Percentiles rank a stretch among this genome's conserved stretches.
Conservation (phyloP, 1,284 basidiomycete species). For the Exsudoporus floridanus region DNA sequence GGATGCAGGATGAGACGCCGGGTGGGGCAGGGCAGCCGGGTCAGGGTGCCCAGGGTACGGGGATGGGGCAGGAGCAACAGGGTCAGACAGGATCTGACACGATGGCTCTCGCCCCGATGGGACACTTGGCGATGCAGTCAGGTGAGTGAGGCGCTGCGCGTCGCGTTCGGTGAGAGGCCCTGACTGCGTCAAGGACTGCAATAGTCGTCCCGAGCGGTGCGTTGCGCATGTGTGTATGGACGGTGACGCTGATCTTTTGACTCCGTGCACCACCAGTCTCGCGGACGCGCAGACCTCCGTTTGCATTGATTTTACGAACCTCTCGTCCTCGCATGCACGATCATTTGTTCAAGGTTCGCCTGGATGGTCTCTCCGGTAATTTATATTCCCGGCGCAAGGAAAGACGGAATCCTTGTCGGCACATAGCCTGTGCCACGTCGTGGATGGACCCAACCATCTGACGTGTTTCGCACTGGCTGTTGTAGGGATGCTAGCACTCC, state of each 20-base stretch:
- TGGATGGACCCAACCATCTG: neutral
- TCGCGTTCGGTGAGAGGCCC: neutral
- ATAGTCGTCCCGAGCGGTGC: slow-evolving; percentile 7
- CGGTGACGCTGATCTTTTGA: neutral
- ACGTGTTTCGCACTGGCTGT: neutral
- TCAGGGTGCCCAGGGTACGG: neutral
- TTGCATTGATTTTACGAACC: neutral
- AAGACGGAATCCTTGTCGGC: neutral
- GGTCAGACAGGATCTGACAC: slow-evolving; percentile 17
- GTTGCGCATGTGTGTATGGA: neutral
- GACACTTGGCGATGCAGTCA: slow-evolving; percentile 24
- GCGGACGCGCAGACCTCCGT: neutral
- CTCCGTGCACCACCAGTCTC: neutral
- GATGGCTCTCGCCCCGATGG: slow-evolving; percentile 18
- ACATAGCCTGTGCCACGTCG: neutral
- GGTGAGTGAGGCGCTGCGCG: slow-evolving; percentile 9
- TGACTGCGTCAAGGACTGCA: neutral
- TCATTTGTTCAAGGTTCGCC: slow-evolving; percentile 9
- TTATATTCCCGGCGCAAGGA: slow-evolving; percentile 10
- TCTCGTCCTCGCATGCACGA: neutral
- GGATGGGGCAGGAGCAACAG: slow-evolving; percentile 17
- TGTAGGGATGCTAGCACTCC: neutral
- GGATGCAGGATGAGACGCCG: slow-evolving; percentile 20
- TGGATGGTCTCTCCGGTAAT: slow-evolving; percentile 10
- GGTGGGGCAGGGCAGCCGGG: neutral